Evolutionary conservation across 306 rosid species (phyloP), one percentile per base, ranked within the genome.

Genomic region (Pyrus pyrifolia): DNA sequence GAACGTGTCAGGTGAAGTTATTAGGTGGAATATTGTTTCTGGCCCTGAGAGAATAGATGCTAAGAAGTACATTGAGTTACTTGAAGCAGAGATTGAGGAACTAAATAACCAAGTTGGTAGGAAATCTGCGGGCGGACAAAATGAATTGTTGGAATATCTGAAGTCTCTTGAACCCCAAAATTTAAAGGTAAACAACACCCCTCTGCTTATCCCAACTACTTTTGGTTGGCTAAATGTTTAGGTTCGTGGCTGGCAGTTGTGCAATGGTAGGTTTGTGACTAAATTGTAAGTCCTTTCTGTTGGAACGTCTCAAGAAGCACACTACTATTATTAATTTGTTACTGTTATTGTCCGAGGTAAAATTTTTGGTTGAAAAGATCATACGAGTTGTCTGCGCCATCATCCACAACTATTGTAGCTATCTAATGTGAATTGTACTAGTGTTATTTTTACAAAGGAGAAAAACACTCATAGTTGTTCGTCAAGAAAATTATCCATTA

Each of bases 131-230:
- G 81, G 76, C 80, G 90, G 89, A 75, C 97, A 87, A 81, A 95
- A 92, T 83, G 99, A 95, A 70, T 76, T 95, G 79, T 82, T 95
- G 91, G 96, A 91, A 79, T 95, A 88, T 86, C 92, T 95, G 33
- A 95, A 92, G 82, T 85, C 99, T 78, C 99, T 95, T 15, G 97
- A 95, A 85, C 99, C 99, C 81, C 93, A 91, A 21, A 95, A 95
- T 87, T 77, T 95, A 58, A 92, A 89, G 93, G 99, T 91, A 72
- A 81, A 78, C 52, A 78, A 63, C 75, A 18, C 25, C 35, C 75
- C 45, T 51, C 79, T 38, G 68, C 69, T 67, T 8, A 53, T 46
- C 25, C 31, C n/a, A 68, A 44, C 18, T 53, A 10, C 57, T 52
- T 53, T 21, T 49, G 60, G 45, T 77, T 68, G 66, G 23, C 12